Conservation (phyloP, 176 grass and related monocot species). For the Eremochloa ophiuroides region DNA sequence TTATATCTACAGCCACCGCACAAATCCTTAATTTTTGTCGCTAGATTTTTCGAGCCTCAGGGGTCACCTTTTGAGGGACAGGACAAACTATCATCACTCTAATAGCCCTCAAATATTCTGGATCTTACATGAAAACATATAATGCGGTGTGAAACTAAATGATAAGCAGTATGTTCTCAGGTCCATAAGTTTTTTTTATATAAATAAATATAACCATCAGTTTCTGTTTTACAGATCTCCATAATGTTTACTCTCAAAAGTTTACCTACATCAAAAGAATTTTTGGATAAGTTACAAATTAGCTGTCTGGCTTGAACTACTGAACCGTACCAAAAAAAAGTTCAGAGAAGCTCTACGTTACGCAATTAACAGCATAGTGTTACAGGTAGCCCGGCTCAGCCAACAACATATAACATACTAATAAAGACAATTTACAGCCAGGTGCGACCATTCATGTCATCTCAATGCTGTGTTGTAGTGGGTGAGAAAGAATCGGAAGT, state of each 20-base stretch:
- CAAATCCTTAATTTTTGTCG: not conserved
- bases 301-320: conserved; percentile 6
- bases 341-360: conserved; percentile 4
- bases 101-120: not conserved
- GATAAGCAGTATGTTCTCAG: not conserved
- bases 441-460: conserved; percentile 30
- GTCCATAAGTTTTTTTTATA: conserved; percentile 11
- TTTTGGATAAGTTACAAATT: conserved; percentile 27
- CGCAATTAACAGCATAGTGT: conserved; percentile 13
- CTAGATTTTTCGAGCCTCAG: not conserved
- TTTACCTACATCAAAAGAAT: conserved; percentile 28
- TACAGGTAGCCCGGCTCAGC: conserved; percentile 9
- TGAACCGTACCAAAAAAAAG: conserved; percentile 21
- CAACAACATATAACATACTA: conserved; percentile 20
- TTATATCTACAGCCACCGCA: not conserved
- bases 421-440: conserved; percentile 44
- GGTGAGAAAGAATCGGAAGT: conserved; percentile 64
- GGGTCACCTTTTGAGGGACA: not conserved
- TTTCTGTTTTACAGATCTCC: conserved; percentile 25
- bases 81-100: not conserved
- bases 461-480: conserved; percentile 57
- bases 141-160: not conserved
- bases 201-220: not conserved
- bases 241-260: conserved; percentile 20
- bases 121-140: not conserved